Percentiles rank a stretch among this genome's conserved stretches.
Evolutionary conservation across 495 filamentous ascomycete species (phyloP).

Genomic region (Penicillium bovifimosum): DNA sequence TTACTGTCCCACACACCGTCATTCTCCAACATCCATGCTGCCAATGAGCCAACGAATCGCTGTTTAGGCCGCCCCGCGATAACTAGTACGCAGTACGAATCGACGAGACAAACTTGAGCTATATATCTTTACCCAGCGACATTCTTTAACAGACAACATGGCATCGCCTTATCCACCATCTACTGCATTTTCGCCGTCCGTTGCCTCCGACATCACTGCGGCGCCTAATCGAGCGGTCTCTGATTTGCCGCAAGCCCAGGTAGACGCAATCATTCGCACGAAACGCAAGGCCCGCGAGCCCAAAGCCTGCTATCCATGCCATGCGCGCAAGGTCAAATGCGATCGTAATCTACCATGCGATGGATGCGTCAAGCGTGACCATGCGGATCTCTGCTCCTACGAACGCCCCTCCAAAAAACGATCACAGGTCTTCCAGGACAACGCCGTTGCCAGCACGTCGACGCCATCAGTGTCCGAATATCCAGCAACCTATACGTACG

Average conservation of each 20-base stretch:
- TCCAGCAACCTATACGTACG: slow-evolving; percentile 16
- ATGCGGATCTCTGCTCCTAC: slow-evolving; percentile 66
- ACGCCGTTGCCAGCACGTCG: slow-evolving; percentile 16
- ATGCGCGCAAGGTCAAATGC: slow-evolving; percentile 70
- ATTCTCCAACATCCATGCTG: not conserved
- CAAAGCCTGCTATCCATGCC: slow-evolving; percentile 66
- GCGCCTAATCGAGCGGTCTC: slow-evolving; percentile 28
- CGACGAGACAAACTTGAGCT: not conserved
- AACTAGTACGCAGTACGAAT: no score
- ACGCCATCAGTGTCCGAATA: slow-evolving; percentile 16
- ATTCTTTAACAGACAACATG: slow-evolving; percentile 18
- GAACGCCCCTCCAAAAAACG: slow-evolving; percentile 60
- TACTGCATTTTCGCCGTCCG: slow-evolving; percentile 11
- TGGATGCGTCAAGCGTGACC: slow-evolving; percentile 67
- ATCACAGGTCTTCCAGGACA: slow-evolving; percentile 30
- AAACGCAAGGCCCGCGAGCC: slow-evolving; percentile 46
- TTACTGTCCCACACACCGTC: not conserved
- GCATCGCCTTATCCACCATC: slow-evolving; percentile 29
- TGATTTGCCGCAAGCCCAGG: slow-evolving; percentile 42
- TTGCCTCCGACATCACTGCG: slow-evolving; percentile 26
- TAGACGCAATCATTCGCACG: slow-evolving; percentile 47
- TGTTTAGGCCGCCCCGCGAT: slow-evolving; percentile 10
- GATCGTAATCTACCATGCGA: slow-evolving; percentile 69
- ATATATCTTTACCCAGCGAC: not conserved
- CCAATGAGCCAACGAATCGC: slow-evolving; percentile 3